These are phyloP conservation scores for Serpula lacrymans DNA, from an alignment of 768 basidiomycete genomes.

Conservation along the genomic window DNA sequence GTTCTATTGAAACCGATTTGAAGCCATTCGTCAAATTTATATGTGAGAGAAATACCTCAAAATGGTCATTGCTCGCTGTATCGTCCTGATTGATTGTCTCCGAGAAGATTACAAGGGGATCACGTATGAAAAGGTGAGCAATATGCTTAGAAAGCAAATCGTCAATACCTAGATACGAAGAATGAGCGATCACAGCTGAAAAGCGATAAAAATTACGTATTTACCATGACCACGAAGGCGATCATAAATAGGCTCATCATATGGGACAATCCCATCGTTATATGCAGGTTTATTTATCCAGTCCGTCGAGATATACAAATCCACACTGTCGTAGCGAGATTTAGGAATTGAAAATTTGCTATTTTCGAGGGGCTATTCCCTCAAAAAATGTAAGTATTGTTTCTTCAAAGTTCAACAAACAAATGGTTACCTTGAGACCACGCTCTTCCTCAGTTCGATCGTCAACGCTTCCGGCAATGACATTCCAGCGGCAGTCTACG, in stretches of 20 bases:
- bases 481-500: conserved; percentile 98
- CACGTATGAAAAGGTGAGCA: conserved; percentile 94
- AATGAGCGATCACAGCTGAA: background rate
- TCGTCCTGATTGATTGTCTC: conserved; percentile 95
- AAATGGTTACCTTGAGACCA: conserved; percentile 62
- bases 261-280: conserved; percentile 82
- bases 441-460: conserved; percentile 96
- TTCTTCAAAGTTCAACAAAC: conserved; percentile 6
- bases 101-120: conserved; percentile 92
- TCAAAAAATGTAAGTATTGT: background rate
- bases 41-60: conserved; percentile 60
- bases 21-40: background rate
- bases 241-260: conserved; percentile 70
- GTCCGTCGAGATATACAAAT: conserved; percentile 85
- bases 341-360: conserved; percentile 84
- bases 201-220: conserved; percentile 17
- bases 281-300: conserved; percentile 91
- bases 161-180: conserved; percentile 64
- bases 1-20: too few species aligned
- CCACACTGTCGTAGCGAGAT: conserved; percentile 96
- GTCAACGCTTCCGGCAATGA: conserved; percentile 97
- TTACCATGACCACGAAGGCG: conserved; percentile 75
- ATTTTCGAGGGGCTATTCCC: conserved; percentile 68
- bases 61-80: conserved; percentile 83
- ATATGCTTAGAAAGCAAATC: conserved; percentile 86